A percentile compares a stretch with the other conserved stretches of the same genome.
Evolutionary conservation across 805 yeast genomes (phyloP).

Genomic region (Lachancea sp.): DNA sequence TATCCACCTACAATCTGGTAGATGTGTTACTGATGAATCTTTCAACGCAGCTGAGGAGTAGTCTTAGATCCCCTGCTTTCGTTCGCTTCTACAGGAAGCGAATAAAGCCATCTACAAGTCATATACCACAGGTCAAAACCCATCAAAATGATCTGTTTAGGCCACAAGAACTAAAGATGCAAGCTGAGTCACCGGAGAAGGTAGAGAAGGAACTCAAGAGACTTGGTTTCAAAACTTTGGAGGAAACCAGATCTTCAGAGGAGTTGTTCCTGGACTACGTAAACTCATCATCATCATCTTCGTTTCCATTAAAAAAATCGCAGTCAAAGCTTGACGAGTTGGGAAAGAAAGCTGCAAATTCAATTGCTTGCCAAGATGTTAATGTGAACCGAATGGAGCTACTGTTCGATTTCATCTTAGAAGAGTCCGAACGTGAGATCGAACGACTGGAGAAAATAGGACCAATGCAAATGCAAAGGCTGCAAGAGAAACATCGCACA

Average conservation of each 20-base stretch:
- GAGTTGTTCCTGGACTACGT: constrained; percentile 22
- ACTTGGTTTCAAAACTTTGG: constrained; percentile 15
- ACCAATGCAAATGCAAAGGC: constrained; percentile 7
- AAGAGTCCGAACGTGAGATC: constrained; percentile 23
- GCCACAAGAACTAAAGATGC: constrained; percentile 7
- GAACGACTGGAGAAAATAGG: constrained; percentile 15
- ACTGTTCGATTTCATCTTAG: constrained; percentile 18
- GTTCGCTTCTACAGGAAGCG: constrained; percentile 13
- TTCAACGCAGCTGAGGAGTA: not conserved
- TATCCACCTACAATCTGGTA: not conserved
- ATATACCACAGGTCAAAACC: constrained; percentile 11
- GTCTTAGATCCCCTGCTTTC: not conserved
- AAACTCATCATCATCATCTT: constrained; percentile 16
- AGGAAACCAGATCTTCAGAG: constrained; percentile 10
- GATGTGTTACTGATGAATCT: not conserved
- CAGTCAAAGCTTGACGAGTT: constrained; percentile 17
- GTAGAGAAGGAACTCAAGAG: constrained; percentile 11
- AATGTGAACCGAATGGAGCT: constrained; percentile 11
- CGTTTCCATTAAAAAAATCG: constrained; percentile 22
- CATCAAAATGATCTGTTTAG: constrained; percentile 6
- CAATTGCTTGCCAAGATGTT: not conserved
- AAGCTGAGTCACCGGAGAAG: constrained; percentile 9
- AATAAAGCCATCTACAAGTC: constrained; percentile 7
- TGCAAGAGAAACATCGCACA: not conserved
- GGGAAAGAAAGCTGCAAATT: not conserved